phyloP scores from a whole-genome alignment of 768 basidiomycete species.

The Leccinum subgranulosum region DNA sequence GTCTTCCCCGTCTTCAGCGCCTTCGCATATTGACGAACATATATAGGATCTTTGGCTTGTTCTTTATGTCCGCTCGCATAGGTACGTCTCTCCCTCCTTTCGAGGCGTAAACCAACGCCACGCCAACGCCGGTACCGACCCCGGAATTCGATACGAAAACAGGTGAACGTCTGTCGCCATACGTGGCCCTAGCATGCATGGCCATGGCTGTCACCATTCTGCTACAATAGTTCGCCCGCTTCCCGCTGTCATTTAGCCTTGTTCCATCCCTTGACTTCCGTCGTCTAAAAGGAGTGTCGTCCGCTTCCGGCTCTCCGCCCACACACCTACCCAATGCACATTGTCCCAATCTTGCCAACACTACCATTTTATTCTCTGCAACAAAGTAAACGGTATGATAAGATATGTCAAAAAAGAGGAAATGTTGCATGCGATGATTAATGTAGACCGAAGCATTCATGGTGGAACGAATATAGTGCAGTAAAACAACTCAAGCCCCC shows the following conservation, averaged over 20 bases:
- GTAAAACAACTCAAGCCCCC: neutral
- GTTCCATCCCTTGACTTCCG: neutral
- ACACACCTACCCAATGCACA: neutral
- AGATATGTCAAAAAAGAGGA: neutral
- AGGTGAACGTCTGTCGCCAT: conserved; percentile 96
- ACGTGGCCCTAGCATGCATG: conserved; percentile 90
- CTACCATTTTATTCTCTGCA: neutral
- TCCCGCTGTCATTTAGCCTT: neutral
- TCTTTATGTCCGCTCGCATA: conserved; percentile 96
- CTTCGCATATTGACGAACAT: neutral
- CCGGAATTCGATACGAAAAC: conserved; percentile 1
- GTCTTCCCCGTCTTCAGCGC: neutral
- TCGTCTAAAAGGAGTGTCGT: neutral
- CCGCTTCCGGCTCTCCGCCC: neutral
- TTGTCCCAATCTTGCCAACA: neutral
- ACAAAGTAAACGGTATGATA: neutral
- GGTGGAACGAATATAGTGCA: neutral
- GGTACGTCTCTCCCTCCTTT: conserved; percentile 48
- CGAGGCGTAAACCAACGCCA: neutral
- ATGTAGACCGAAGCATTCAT: neutral
- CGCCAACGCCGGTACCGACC: neutral
- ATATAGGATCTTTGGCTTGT: conserved; percentile 79
- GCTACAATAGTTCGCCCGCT: conserved; percentile 31
- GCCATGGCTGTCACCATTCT: conserved; percentile 85
- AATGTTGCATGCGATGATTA: neutral